phyloP scores from a whole-genome alignment of 345 rosid genomes.

The Luvunga scandens region DNA sequence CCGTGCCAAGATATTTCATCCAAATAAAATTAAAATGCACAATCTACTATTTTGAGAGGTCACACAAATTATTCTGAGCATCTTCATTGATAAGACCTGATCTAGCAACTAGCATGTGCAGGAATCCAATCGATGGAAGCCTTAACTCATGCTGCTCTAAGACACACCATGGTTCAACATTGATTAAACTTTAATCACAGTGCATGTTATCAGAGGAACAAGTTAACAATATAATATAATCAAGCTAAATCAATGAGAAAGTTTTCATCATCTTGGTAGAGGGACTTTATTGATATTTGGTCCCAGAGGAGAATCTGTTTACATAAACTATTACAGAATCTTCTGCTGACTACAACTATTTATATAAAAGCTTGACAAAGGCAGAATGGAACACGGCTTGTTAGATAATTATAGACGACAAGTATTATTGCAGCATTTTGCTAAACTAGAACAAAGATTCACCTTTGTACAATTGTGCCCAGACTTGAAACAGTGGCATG shows the following conservation, averaged over 20 bases:
- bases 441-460: conserved; percentile 21
- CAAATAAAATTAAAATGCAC: not conserved
- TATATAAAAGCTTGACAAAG: conserved; percentile 2
- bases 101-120: not conserved
- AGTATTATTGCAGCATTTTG: conserved; percentile 5
- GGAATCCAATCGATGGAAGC: not conserved
- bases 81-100: not conserved
- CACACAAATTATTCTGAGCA: not conserved
- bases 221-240: not conserved
- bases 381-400: not conserved
- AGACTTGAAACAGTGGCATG: conserved; percentile 15
- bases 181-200: not conserved
- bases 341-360: not conserved
- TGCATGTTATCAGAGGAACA: not conserved
- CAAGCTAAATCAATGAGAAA: not conserved
- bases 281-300: not conserved
- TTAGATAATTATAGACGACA: conserved; percentile 18
- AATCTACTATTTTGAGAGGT: not conserved
- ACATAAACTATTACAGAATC: not conserved
- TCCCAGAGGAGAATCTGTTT: not conserved
- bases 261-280: not conserved
- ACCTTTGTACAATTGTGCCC: conserved; percentile 8
- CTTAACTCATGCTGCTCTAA: not conserved
- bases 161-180: not conserved
- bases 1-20: not conserved